These are phyloP conservation scores for Orbilia quercus DNA, from an alignment of 2,329 filamentous ascomycete genomes.

Conservation along the genomic window DNA sequence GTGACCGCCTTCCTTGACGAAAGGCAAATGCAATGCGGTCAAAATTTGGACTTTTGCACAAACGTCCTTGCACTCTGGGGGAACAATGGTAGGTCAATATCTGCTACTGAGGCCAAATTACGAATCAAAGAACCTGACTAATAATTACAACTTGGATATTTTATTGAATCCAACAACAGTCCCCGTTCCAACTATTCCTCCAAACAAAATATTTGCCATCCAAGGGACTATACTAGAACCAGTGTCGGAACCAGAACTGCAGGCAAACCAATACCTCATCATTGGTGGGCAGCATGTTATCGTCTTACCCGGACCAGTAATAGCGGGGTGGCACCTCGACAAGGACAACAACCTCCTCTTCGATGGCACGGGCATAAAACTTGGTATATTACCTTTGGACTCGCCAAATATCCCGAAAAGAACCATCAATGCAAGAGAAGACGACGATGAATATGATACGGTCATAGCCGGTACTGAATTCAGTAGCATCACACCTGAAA, in stretches of 20 bases:
- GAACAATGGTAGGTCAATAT: conserved; percentile 2
- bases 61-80: conserved; percentile 19
- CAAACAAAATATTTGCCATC: conserved; percentile 26
- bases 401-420: not conserved
- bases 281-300: conserved; percentile 13
- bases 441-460: conserved; percentile 17
- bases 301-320: conserved; percentile 6
- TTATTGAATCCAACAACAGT: not conserved
- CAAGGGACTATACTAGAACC: conserved; percentile 6
- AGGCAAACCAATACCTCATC: conserved; percentile 20
- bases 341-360: conserved; percentile 23
- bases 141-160: no score
- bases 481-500: no score
- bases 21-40: conserved; percentile 11
- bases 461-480: conserved; percentile 33
- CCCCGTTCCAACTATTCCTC: conserved; percentile 6
- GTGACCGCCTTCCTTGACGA: conserved; percentile 24
- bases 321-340: conserved; percentile 30
- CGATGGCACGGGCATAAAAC: conserved; percentile 28
- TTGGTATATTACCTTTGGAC: conserved; percentile 26
- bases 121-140: no score
- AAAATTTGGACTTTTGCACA: conserved; percentile 15
- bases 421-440: not conserved
- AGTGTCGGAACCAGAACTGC: conserved; percentile 8
- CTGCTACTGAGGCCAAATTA: no score